Base-by-base conservation (phyloP, 2,329 filamentous ascomycete genomes). In the Stylonectria norvegica region DNA sequence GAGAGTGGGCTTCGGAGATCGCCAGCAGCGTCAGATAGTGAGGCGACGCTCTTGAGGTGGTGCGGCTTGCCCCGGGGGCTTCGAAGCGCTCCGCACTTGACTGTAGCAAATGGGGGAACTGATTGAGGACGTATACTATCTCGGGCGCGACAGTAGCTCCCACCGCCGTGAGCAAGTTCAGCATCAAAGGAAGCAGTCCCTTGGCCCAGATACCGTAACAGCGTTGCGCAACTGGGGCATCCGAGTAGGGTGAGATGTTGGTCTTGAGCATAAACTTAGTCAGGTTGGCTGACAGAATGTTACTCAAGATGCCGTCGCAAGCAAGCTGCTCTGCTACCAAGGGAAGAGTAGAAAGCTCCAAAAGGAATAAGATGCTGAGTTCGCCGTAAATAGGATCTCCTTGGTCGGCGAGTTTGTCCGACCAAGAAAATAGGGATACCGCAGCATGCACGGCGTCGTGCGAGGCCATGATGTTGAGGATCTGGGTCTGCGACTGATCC, bases 341-440 rank as follows among this genome's bases (percentile, higher is more conserved):
- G 0, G 86, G 85, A 11, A 97, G 75, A 11, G 80, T 83, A 1
- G 90, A 95, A 10, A 98, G 76, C 52, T 95, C 87, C 16, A 95
- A 79, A 11, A 98, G 75, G 64, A 97, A 94, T 18, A 90, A 75
- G 28, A 95, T 76, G 55, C 86, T 87, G n/a, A 96, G 78, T 60
- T 96, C 90, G 49, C 90, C 93, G 62, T 96, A 97, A 20, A 97
- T 73, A 0, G 93, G 91, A 59, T 97, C 91, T 19, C 83, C 81
- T 41, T 85, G 78, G 23, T 85, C 76, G 1, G 85, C 78, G 17
- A 97, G 75, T 50, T 84, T 81, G 62, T 97, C 89, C 4, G 91
- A 81, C 93, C 93, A 98, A 0, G 89, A 95, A 65, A 91, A 97
- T 5, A 98, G 75, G 22, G 86, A 89, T 5, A 85, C 83, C 1